Conservation (phyloP, 768 basidiomycete species). For the Boletus tomentosulus region DNA sequence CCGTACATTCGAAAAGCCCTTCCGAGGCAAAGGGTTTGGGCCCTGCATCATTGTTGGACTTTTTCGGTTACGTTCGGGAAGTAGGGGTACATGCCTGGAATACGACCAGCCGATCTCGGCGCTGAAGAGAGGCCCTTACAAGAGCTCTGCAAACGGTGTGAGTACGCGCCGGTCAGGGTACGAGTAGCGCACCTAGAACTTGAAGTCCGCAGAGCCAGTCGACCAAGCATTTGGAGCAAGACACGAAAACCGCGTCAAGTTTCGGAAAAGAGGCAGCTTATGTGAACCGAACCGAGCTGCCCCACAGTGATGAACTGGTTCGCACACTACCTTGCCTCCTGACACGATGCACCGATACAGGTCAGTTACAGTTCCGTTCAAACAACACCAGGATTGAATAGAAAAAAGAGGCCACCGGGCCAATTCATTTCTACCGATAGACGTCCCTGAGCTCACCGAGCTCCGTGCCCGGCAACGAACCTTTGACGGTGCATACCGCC, state of each 20-base stretch:
- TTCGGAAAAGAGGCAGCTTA: neutral
- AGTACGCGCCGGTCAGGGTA: conserved; percentile 3
- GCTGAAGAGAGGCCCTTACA: conserved; percentile 5
- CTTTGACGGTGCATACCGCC: conserved; percentile 77
- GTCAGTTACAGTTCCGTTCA: conserved; percentile 8
- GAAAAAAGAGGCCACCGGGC: conserved; percentile 42
- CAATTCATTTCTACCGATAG: conserved; percentile 48
- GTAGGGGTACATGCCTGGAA: conserved; percentile 18
- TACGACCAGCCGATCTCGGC: conserved; percentile 8
- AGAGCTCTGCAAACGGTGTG: conserved; percentile 15
- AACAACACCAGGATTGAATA: neutral
- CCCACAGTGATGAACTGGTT: conserved; percentile 7
- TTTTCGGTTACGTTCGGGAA: neutral
- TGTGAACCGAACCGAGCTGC: conserved; percentile 15
- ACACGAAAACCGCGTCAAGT: neutral
- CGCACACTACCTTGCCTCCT: conserved; percentile 8
- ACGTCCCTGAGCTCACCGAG: conserved; percentile 63
- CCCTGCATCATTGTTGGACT: neutral
- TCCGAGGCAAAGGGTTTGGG: conserved; percentile 8
- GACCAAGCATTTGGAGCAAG: conserved; percentile 17
- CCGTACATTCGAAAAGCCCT: conserved; percentile 16
- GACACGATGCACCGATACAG: conserved; percentile 23
- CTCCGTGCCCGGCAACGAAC: conserved; percentile 77
- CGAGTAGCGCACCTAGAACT: conserved; percentile 17
- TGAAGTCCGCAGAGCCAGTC: conserved; percentile 21